Evolutionary conservation across 2,329 filamentous ascomycete species (phyloP).

Genomic region (Talaromyces atroroseus): DNA sequence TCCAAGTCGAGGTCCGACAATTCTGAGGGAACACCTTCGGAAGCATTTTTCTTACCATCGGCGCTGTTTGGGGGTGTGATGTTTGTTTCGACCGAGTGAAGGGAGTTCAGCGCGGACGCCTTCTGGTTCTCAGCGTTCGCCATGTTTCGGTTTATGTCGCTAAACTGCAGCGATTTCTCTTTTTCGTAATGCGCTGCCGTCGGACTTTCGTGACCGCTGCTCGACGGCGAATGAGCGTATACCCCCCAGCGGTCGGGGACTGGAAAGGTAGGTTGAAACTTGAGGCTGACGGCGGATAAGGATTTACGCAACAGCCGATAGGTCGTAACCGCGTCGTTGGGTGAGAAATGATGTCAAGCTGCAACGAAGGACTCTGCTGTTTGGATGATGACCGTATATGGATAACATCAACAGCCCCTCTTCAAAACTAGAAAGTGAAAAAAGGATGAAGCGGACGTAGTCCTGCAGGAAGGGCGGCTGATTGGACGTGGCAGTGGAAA

Average conservation of each 20-base stretch:
- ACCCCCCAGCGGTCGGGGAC: conserved; percentile 40
- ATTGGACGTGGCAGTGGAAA: conserved; percentile 6
- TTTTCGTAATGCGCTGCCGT: conserved; percentile 29
- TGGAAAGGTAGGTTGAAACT: neutral
- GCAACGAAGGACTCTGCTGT: neutral
- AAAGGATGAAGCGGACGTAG: conserved; percentile 3
- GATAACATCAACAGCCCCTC: conserved; percentile 1
- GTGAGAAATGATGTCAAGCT: neutral
- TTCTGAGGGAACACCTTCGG: conserved; percentile 36
- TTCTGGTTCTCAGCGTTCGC: conserved; percentile 28
- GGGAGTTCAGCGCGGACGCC: conserved; percentile 21
- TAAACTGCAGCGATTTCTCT: neutral
- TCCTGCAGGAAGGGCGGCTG: conserved; percentile 3
- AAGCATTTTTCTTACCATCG: conserved; percentile 40
- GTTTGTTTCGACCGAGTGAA: conserved; percentile 22
- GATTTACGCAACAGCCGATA: conserved; percentile 8
- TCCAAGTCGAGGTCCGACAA: conserved; percentile 40
- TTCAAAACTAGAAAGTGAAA: neutral
- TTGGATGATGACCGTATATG: neutral
- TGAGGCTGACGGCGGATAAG: conserved; percentile 12
- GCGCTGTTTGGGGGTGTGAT: conserved; percentile 41
- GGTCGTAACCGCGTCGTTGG: neutral
- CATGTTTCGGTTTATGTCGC: conserved; percentile 24
- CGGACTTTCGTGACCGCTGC: conserved; percentile 38
- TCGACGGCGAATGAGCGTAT: conserved; percentile 30